Conservation (phyloP, 192 early-diverging fungal species). For the Gryganskiella cystojenkinii region DNA sequence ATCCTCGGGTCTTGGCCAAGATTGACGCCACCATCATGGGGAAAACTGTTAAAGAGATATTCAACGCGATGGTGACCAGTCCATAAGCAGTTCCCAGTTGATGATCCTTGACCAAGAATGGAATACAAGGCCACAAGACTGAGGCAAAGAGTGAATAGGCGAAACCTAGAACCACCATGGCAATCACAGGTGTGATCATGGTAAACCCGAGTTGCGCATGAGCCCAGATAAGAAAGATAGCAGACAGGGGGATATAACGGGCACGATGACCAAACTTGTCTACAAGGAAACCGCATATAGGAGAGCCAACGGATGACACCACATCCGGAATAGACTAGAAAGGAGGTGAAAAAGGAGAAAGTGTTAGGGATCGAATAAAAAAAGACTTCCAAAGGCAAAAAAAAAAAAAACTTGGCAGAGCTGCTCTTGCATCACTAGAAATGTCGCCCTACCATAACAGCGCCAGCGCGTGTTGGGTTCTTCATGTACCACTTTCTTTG, state of each 20-base stretch:
- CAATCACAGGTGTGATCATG: slow-evolving; percentile 47
- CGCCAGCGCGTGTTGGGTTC: slow-evolving; percentile 64
- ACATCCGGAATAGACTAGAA: slow-evolving; percentile 73
- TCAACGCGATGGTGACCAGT: slow-evolving; percentile 67
- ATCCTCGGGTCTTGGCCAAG: slow-evolving; percentile 31
- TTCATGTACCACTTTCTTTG: slow-evolving; percentile 70
- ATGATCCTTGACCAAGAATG: slow-evolving; percentile 63
- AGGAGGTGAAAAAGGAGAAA: not conserved
- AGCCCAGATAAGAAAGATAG: slow-evolving; percentile 54
- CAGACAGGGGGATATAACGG: slow-evolving; percentile 58
- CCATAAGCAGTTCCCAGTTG: slow-evolving; percentile 79
- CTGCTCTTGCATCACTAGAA: not conserved
- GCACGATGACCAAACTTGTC: slow-evolving; percentile 65
- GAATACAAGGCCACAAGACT: slow-evolving; percentile 76
- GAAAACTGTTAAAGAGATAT: slow-evolving; percentile 64
- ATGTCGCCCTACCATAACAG: slow-evolving; percentile 47
- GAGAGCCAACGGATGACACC: slow-evolving; percentile 68
- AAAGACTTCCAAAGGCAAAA: not conserved
- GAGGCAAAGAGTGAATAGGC: slow-evolving; percentile 67
- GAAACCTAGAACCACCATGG: slow-evolving; percentile 66
- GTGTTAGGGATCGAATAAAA: not conserved
- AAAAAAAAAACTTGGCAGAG: not conserved
- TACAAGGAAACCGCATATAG: slow-evolving; percentile 63
- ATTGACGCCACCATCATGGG: slow-evolving; percentile 71
- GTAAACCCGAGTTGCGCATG: slow-evolving; percentile 64